These are phyloP conservation scores for Crassisporium funariophilum DNA, from an alignment of 768 basidiomycete species.

Conservation along the genomic window DNA sequence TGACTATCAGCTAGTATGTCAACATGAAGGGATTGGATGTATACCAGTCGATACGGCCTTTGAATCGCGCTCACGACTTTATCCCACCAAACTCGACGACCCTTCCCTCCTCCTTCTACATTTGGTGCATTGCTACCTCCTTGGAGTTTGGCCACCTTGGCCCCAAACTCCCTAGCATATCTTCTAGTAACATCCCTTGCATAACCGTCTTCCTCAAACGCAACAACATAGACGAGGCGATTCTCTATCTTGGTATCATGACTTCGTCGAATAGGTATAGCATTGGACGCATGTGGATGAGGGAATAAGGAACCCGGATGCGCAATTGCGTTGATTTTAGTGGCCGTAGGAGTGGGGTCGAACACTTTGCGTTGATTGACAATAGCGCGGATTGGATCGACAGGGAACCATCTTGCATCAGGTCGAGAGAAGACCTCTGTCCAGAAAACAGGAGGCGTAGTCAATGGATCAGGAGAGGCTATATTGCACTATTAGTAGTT, in stretches of 20 bases:
- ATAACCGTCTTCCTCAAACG: constrained; percentile 92
- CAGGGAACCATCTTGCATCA: constrained; percentile 88
- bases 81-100: constrained; percentile 86
- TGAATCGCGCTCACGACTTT: constrained; percentile 60
- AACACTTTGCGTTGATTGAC: constrained; percentile 83
- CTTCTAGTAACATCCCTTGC: constrained; percentile 90
- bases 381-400: constrained; percentile 82
- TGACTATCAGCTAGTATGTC: constrained; percentile 15
- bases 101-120: constrained; percentile 51
- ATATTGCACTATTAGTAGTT: constrained; percentile 2
- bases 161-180: constrained; percentile 80
- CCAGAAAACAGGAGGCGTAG: constrained; percentile 90
- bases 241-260: constrained; percentile 56
- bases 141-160: constrained; percentile 81
- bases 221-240: constrained; percentile 90
- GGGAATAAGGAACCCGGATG: constrained; percentile 15
- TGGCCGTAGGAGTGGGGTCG: constrained; percentile 57
- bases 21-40: constrained; percentile 24
- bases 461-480: constrained; percentile 54
- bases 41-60: constrained; percentile 82
- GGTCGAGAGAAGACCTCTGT: constrained; percentile 94
- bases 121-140: constrained; percentile 48
- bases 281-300: constrained; percentile 21
- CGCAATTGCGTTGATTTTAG: constrained; percentile 9
- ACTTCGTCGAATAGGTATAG: constrained; percentile 16